Evolutionary conservation across 2,329 filamentous ascomycete genomes (phyloP), one percentile per base, ranked within the genome.

Genomic region (Ceratocystiopsis minuta): DNA sequence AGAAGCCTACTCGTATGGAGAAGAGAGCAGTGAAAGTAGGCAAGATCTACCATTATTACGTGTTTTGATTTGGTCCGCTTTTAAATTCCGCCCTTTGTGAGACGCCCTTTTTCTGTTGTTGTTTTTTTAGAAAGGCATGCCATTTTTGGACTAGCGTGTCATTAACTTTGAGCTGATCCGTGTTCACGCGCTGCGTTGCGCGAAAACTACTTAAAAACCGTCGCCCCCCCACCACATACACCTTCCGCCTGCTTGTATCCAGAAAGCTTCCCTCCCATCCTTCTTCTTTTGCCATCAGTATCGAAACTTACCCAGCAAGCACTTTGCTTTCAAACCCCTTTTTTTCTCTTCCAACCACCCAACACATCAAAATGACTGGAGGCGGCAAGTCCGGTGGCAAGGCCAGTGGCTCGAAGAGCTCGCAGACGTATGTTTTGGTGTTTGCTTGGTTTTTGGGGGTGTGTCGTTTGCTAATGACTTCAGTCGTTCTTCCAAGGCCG

Each of bases 301-400:
- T 45, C 49, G 47, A 42, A 49, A 45, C 50, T 53, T 53, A 54
- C 51, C 49, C 51, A 20, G 20, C 20, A 43, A 34, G 32, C 33
- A 44, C 28, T 51, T 53, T 51, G 53, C 52, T 49, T 44, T 34
- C 16, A 28, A 38, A 51, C 47, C 53, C 48, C 50, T 52, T 51
- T 50, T 48, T 47, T 43, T 46, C 48, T 49, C 40, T 41, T 52
- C 50, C 46, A 43, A 46, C 40, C 47, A 53, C 53, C 52, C 47
- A 49, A 55, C 52, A 55, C 52, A 61, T 75, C 80, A 95, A 84
- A 82, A 98, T 98, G 90, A 93, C 90, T 85, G 88, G 88, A 77
- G 88, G 88, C 68, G 90, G 90, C 68, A 98, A 98, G 72, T 95
- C 88, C 71, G 90, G 90, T 68, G 90, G 90, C 79, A 96, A 96